A percentile compares a stretch with the other conserved stretches of the same genome.
These are phyloP conservation scores for Fusarium sp. DNA, from an alignment of 2,329 filamentous ascomycete species.

Conservation along the genomic window DNA sequence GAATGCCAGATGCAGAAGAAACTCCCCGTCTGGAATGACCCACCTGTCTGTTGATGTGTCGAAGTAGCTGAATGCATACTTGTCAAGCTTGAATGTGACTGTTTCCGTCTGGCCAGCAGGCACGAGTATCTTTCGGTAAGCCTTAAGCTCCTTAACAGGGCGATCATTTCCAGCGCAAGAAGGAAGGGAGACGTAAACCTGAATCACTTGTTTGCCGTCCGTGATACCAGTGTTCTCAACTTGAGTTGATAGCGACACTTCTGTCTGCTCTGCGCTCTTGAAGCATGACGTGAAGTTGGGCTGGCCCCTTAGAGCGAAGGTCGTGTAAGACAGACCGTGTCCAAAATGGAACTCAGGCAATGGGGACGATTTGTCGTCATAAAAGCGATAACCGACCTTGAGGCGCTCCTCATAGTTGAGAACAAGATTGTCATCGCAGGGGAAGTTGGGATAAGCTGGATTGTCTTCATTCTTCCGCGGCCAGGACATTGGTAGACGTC, in stretches of 20 bases:
- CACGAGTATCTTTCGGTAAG: background rate
- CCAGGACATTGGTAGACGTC: conserved; percentile 3
- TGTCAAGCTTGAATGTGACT: background rate
- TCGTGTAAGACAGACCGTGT: conserved; percentile 5
- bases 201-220: conserved; percentile 3
- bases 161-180: background rate
- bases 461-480: conserved; percentile 7
- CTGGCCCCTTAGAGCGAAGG: background rate
- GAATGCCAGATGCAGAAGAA: background rate
- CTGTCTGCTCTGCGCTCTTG: fast-evolving
- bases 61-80: conserved; percentile 19
- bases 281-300: fast-evolving
- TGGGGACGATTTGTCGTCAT: background rate
- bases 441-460: conserved; percentile 2
- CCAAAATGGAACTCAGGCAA: conserved; percentile 9
- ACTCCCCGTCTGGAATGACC: background rate
- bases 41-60: background rate
- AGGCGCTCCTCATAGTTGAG: conserved; percentile 8
- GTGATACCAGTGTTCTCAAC: background rate
- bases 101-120: fast-evolving
- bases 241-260: background rate
- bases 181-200: background rate
- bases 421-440: background rate
- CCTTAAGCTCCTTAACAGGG: conserved; percentile 2
- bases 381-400: conserved; percentile 11